Conservation (phyloP, 192 early-diverging fungal genomes). For the Backusella macrospora region DNA sequence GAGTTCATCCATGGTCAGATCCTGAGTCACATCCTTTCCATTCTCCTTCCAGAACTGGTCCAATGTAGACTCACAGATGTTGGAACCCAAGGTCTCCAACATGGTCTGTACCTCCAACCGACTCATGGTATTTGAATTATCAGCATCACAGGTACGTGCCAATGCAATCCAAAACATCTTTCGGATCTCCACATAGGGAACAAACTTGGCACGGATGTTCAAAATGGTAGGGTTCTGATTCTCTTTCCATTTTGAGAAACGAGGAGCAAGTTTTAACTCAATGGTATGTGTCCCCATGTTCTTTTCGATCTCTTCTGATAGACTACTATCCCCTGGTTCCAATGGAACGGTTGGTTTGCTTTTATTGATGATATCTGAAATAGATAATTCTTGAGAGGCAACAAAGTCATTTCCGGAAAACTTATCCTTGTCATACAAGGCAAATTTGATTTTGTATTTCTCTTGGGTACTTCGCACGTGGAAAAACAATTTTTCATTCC, state of each 20-base stretch:
- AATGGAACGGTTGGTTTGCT: background rate
- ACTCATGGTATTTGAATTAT: constrained; percentile 64
- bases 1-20: constrained; percentile 67
- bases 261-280: constrained; percentile 38
- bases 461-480: constrained; percentile 49
- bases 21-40: constrained; percentile 54
- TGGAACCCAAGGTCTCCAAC: constrained; percentile 72
- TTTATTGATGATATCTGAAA: constrained; percentile 54
- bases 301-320: constrained; percentile 24
- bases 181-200: constrained; percentile 64
- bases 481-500: constrained; percentile 76
- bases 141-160: constrained; percentile 61
- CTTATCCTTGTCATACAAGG: constrained; percentile 78
- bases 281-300: constrained; percentile 50
- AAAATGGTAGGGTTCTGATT: constrained; percentile 45
- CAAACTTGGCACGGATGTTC: constrained; percentile 61
- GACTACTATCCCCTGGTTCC: background rate
- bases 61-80: constrained; percentile 65
- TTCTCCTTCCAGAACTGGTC: constrained; percentile 56
- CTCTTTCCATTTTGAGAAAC: constrained; percentile 41
- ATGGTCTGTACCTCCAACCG: constrained; percentile 66
- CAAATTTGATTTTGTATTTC: constrained; percentile 53
- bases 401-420: constrained; percentile 69
- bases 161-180: constrained; percentile 74
- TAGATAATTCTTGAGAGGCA: constrained; percentile 47